Conservation (phyloP, 768 basidiomycete genomes). For the Lactifluus hygrophoroides region DNA sequence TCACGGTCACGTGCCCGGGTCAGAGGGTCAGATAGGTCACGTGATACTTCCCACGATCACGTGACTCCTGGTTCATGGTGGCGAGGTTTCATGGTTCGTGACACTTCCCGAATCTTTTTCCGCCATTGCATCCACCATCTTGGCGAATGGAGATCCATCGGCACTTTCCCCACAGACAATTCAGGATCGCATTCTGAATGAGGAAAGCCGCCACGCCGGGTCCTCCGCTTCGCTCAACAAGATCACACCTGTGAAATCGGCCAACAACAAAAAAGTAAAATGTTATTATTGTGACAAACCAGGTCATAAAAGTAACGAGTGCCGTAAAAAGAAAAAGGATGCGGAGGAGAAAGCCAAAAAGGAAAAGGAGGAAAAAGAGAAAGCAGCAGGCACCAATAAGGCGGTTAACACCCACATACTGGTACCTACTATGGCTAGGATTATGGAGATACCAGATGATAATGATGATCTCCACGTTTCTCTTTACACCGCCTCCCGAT, state of each 20-base stretch:
- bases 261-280: not conserved
- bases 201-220: not conserved
- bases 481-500: not conserved
- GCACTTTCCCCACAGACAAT: not conserved
- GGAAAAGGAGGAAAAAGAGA: not conserved
- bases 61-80: too few relatives aligned
- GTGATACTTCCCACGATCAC: too few relatives aligned
- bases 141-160: not conserved
- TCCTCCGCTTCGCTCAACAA: not conserved
- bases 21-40: too few relatives aligned
- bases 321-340: not conserved
- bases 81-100: too few relatives aligned
- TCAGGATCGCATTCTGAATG: not conserved
- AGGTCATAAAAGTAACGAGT: not conserved
- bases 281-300: not conserved
- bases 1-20: too few relatives aligned
- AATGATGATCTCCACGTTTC: not conserved
- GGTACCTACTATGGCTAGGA: not conserved
- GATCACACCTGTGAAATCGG: not conserved
- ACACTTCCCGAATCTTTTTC: too few relatives aligned
- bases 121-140: not conserved
- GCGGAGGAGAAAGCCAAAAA: not conserved
- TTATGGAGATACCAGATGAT: not conserved
- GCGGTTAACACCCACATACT: not conserved
- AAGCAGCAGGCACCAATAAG: not conserved